phyloP scores from a whole-genome alignment of 2,329 filamentous ascomycete genomes.

The Thielaviopsis punctulata region DNA sequence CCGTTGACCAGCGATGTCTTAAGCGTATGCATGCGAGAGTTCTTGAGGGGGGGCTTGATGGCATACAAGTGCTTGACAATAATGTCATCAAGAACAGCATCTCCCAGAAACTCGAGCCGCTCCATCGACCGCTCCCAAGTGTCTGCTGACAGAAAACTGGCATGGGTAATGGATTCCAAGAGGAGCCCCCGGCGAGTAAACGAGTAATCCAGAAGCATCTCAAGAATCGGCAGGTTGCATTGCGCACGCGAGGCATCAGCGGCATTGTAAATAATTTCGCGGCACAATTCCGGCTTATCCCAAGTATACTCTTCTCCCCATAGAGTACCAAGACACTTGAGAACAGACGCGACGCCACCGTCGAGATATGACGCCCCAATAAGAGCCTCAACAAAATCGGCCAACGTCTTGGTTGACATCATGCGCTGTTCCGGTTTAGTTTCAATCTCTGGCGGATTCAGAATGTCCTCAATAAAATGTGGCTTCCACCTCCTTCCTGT shows the following conservation, averaged over 20 bases:
- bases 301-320: slow-evolving; percentile 30
- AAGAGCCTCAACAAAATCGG: slow-evolving; percentile 74
- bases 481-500: slow-evolving; percentile 58
- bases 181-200: slow-evolving; percentile 55
- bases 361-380: slow-evolving; percentile 60
- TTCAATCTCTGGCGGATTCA: slow-evolving; percentile 14
- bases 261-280: slow-evolving; percentile 26
- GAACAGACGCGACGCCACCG: slow-evolving; percentile 44
- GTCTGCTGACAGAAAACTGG: slow-evolving; percentile 32
- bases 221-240: slow-evolving; percentile 31
- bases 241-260: slow-evolving; percentile 20
- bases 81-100: slow-evolving; percentile 66
- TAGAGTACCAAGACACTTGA: slow-evolving; percentile 53
- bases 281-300: slow-evolving; percentile 26
- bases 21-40: slow-evolving; percentile 54
- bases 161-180: slow-evolving; percentile 65
- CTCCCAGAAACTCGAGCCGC: slow-evolving; percentile 74
- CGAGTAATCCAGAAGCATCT: slow-evolving; percentile 50
- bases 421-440: slow-evolving; percentile 17
- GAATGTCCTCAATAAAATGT: slow-evolving; percentile 31
- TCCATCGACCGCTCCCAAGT: slow-evolving; percentile 35
- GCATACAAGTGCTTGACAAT: slow-evolving; percentile 46
- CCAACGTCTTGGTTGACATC: slow-evolving; percentile 62
- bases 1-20: slow-evolving; percentile 65
- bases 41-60: slow-evolving; percentile 23